These are phyloP conservation scores for Domatiomyces catenatus DNA, from an alignment of 2,329 filamentous ascomycete genomes.

Conservation along the genomic window DNA sequence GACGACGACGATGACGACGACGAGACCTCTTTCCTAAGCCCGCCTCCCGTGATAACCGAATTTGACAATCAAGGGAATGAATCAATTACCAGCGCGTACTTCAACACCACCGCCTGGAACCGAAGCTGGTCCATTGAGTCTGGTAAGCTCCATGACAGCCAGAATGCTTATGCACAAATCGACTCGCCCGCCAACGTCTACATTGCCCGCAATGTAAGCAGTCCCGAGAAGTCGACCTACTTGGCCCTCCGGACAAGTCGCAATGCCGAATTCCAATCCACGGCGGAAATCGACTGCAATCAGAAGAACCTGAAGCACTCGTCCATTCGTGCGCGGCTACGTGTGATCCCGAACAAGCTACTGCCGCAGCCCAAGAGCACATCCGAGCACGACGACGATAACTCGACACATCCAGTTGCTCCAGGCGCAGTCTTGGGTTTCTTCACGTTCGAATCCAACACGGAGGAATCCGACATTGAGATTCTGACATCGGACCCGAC, in stretches of 20 bases:
- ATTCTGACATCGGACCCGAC: conserved; percentile 35
- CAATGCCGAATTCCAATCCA: conserved; percentile 29
- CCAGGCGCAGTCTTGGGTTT: conserved; percentile 36
- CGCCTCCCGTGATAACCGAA: conserved; percentile 14
- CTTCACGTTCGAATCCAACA: conserved; percentile 34
- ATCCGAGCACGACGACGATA: background rate
- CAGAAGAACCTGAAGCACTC: conserved; percentile 31
- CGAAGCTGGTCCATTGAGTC: conserved; percentile 29
- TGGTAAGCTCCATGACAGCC: conserved; percentile 25
- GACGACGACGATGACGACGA: conserved; percentile 17
- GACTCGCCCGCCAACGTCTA: conserved; percentile 35
- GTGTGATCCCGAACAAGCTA: conserved; percentile 22
- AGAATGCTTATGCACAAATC: conserved; percentile 24
- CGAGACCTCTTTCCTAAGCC: conserved; percentile 12
- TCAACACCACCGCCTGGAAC: conserved; percentile 21
- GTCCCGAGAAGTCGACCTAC: conserved; percentile 21
- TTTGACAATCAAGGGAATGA: conserved; percentile 15
- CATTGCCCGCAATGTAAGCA: conserved; percentile 22
- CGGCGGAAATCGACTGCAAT: conserved; percentile 34
- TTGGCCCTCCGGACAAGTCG: conserved; percentile 34
- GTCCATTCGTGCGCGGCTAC: conserved; percentile 34
- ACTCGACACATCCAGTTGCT: conserved; percentile 19
- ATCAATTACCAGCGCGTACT: conserved; percentile 19
- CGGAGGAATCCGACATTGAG: conserved; percentile 39
- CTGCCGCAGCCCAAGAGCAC: conserved; percentile 1